Evolutionary conservation across 2,329 filamentous ascomycete genomes (phyloP).

Genomic region (Emericellopsis cladophorae): DNA sequence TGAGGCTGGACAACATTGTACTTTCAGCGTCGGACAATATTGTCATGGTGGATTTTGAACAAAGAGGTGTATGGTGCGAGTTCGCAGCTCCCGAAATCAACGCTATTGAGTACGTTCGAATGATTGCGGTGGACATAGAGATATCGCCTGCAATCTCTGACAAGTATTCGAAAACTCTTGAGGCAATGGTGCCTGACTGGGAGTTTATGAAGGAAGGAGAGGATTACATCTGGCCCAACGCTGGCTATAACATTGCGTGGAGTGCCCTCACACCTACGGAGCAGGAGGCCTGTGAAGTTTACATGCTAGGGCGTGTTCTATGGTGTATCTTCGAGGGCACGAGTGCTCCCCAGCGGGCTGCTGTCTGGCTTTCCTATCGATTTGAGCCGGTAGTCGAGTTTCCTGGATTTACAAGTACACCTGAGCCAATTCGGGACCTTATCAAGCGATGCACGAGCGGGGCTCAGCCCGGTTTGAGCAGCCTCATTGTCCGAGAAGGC

Average conservation of each 20-base stretch:
- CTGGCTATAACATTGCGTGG: conserved; percentile 45
- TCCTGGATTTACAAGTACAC: conserved; percentile 36
- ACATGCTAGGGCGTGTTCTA: conserved; percentile 48
- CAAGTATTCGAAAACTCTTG: conserved; percentile 27
- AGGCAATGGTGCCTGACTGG: conserved; percentile 32
- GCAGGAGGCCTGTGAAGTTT: conserved; percentile 46
- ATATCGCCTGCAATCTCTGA: conserved; percentile 24
- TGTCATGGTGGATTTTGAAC: conserved; percentile 50
- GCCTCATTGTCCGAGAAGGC: conserved; percentile 27
- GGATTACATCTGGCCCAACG: conserved; percentile 30
- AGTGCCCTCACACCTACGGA: conserved; percentile 34
- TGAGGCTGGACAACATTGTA: conserved; percentile 47
- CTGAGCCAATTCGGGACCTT: conserved; percentile 27
- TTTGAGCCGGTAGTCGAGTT: conserved; percentile 45
- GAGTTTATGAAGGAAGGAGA: conserved; percentile 24
- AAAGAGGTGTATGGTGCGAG: conserved; percentile 50
- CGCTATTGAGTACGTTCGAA: conserved; percentile 42
- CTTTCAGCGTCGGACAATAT: conserved; percentile 31
- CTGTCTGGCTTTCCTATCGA: conserved; percentile 46
- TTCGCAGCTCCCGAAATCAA: conserved; percentile 49
- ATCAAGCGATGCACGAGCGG: conserved; percentile 41
- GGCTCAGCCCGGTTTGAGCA: conserved; percentile 29
- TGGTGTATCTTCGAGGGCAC: conserved; percentile 52
- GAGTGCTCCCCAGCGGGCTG: conserved; percentile 41
- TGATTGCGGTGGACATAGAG: conserved; percentile 36